Evolutionary conservation across 495 filamentous ascomycete genomes (phyloP).

Genomic region (Jackrogersella multiformis): DNA sequence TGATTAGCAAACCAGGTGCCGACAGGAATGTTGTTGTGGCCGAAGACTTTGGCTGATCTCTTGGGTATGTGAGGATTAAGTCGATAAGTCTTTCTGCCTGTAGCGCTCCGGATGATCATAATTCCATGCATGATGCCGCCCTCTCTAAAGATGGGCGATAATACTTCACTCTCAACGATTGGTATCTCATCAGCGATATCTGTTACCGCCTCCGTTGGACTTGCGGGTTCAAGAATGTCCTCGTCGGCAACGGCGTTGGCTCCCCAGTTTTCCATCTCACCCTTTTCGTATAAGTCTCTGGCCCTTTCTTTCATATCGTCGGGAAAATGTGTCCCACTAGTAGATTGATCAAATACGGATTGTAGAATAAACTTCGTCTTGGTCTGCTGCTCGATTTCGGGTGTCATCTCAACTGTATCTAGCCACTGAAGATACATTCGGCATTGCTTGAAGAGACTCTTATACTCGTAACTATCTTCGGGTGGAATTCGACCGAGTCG

Average conservation of each 20-base stretch:
- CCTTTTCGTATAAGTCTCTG: constrained; percentile 4
- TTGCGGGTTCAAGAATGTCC: not conserved
- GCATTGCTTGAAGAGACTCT: not conserved
- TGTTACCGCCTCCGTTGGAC: not conserved
- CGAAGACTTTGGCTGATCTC: constrained; percentile 49
- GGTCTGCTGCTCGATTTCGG: constrained; percentile 4
- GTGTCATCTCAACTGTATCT: constrained; percentile 31
- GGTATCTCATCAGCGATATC: not conserved
- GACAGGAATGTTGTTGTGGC: constrained; percentile 54
- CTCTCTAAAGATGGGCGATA: constrained; percentile 44
- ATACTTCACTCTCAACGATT: constrained; percentile 18
- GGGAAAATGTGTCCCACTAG: constrained; percentile 1
- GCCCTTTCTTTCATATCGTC: constrained; percentile 19
- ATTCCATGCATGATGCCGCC: constrained; percentile 56
- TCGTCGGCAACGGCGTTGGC: constrained; percentile 22
- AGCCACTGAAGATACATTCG: constrained; percentile 34
- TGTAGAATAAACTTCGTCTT: not conserved
- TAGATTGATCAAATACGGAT: not conserved
- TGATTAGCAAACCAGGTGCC: constrained; percentile 64
- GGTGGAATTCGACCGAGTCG: not conserved
- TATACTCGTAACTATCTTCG: not conserved
- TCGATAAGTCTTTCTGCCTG: constrained; percentile 30
- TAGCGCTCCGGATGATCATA: constrained; percentile 4
- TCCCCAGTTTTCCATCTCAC: constrained; percentile 37
- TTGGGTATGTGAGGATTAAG: constrained; percentile 41